A percentile compares a stretch with the other conserved stretches of the same genome.
Conservation (phyloP, 805 yeast species). For the Lachancea quebecensis region DNA sequence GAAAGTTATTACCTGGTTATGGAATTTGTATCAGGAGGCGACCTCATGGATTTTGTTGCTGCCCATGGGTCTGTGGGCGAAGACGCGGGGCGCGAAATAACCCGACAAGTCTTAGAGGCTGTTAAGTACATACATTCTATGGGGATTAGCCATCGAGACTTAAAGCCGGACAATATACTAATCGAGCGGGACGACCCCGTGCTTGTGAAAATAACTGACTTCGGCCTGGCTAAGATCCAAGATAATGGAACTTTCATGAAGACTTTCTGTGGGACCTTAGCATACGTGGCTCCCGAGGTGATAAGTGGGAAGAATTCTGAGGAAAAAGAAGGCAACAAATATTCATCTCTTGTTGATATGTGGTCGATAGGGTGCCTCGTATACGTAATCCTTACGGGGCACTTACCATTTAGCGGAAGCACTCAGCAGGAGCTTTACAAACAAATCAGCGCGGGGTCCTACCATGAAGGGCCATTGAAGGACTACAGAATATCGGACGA, state of each 20-base stretch:
- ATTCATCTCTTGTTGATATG: conserved; percentile 87
- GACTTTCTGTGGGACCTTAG: conserved; percentile 95
- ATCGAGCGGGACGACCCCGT: conserved; percentile 90
- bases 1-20: conserved; percentile 80
- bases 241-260: conserved; percentile 82
- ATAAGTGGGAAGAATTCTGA: conserved; percentile 35
- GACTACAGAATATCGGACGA: conserved; percentile 57
- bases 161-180: conserved; percentile 92
- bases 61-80: conserved; percentile 90
- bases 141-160: conserved; percentile 93
- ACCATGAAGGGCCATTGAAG: conserved; percentile 67
- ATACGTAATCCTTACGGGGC: conserved; percentile 87
- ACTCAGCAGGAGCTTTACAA: conserved; percentile 81
- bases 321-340: conserved; percentile 31
- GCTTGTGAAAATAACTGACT: conserved; percentile 86
- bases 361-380: conserved; percentile 97
- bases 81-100: conserved; percentile 79
- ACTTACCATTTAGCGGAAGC: conserved; percentile 88
- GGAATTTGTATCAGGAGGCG: conserved; percentile 97
- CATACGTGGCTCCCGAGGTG: conserved; percentile 96
- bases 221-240: conserved; percentile 89
- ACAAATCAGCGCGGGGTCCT: conserved; percentile 70
- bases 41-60: conserved; percentile 93
- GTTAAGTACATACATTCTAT: conserved; percentile 78
- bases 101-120: conserved; percentile 77